Base-by-base conservation (phyloP, 2,329 filamentous ascomycete species). In the Epichloe typhina region DNA sequence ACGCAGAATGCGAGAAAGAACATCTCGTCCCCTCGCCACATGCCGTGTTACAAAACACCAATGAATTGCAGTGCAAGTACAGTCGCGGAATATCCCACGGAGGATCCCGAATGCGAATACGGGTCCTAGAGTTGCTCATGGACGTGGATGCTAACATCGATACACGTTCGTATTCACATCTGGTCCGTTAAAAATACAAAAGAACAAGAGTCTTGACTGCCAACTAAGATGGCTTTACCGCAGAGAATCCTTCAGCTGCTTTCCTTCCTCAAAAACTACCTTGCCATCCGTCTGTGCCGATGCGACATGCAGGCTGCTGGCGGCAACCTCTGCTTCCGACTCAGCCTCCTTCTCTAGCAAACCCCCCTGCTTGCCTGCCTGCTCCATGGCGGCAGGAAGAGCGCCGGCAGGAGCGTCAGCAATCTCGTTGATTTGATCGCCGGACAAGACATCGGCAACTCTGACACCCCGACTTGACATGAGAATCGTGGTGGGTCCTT, bases 391-490 rank as follows among this genome's bases (percentile, higher is more conserved):
- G 37, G 79, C 71, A 2, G 80, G 72, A 0, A 86, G 76, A 1
- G 76, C 74, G 1, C 90, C 91, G 0, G 88, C 80, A 35, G 89
- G 85, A 5, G 82, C 74, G 62, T 90, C 84, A 0, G 91, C 91
- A 54, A 96, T 86, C 69, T 97, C 93, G 58, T 95, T 90, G 51
- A 97, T 79, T 57, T 98, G 84, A 47, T 83, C 78, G 31, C 76
- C 74, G 4, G 83, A 87, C 56, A 98, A 72, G 3, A 86, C 79
- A 56, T 98, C 91, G 49, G 80, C 82, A 42, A 95, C 71, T 15
- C 85, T 77, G 21, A 87, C 80, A 13, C 83, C 89, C n/a, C 91
- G 81, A 49, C 88, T 94, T 56, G 95, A 94, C 60, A 98, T 73
- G 42, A 97, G 75, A 46, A 98, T 79, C 2, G 86, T 96, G 5